Conservation (phyloP, 2,329 filamentous ascomycete species). For the Alternaria brassicicola region DNA sequence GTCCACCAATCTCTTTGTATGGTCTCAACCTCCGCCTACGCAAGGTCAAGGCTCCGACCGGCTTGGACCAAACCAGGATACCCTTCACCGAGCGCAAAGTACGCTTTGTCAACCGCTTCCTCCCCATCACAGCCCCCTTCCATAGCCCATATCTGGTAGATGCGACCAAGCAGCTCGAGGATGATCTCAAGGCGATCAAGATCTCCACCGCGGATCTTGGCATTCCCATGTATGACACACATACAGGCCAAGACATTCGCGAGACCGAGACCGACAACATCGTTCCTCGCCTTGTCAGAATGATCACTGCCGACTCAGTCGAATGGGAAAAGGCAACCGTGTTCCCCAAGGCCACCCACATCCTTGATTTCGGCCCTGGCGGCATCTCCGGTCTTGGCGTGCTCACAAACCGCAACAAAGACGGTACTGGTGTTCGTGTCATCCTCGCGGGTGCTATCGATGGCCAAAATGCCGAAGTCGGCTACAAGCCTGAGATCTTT, state of each 20-base stretch:
- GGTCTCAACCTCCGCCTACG: conserved; percentile 93
- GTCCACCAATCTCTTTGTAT: conserved; percentile 92
- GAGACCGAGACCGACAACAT: conserved; percentile 73
- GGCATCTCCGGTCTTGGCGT: conserved; percentile 96
- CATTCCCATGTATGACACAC: conserved; percentile 84
- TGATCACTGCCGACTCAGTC: conserved; percentile 93
- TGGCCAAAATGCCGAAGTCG: conserved; percentile 86
- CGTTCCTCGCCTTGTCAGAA: conserved; percentile 82
- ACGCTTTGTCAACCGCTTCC: conserved; percentile 94
- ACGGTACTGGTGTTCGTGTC: conserved; percentile 94
- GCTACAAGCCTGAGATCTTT: conserved; percentile 97
- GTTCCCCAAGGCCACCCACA: conserved; percentile 89
- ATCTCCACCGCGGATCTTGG: conserved; percentile 76
- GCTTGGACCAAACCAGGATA: conserved; percentile 91
- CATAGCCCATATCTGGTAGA: conserved; percentile 92
- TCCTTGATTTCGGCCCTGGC: conserved; percentile 95
- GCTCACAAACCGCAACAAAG: conserved; percentile 97
- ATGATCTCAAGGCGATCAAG: conserved; percentile 82
- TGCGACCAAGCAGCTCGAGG: conserved; percentile 80
- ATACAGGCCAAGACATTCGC: conserved; percentile 81
- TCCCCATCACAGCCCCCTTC: conserved; percentile 97
- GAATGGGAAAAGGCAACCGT: conserved; percentile 95
- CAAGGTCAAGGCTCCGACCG: conserved; percentile 97
- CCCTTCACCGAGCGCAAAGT: conserved; percentile 96
- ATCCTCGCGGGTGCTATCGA: conserved; percentile 94